These are phyloP conservation scores for Mycena belliarum DNA, from an alignment of 768 basidiomycete genomes.

Conservation along the genomic window DNA sequence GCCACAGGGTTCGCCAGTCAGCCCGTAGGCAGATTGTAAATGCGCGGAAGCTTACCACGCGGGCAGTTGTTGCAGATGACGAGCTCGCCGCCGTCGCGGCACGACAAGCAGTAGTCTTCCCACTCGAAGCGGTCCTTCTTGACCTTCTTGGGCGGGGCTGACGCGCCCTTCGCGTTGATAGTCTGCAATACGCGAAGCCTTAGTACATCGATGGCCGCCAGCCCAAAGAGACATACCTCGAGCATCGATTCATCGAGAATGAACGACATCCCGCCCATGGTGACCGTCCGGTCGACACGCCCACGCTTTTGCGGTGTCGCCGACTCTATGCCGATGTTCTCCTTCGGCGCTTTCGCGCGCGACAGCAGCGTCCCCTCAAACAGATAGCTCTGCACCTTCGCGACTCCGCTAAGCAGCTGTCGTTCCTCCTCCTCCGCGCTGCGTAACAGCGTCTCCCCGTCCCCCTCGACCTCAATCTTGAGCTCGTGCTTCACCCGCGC, in stretches of 20 bases:
- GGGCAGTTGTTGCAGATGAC: conserved; percentile 52
- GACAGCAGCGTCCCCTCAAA: conserved; percentile 55
- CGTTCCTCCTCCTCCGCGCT: conserved; percentile 58
- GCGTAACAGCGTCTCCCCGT: conserved; percentile 29
- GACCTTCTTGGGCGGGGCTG: conserved; percentile 30
- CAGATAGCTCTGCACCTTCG: conserved; percentile 56
- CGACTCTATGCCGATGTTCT: conserved; percentile 43
- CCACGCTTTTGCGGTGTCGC: conserved; percentile 44
- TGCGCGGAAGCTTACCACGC: conserved; percentile 40
- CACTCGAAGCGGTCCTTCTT: conserved; percentile 41
- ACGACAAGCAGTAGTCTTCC: conserved; percentile 61
- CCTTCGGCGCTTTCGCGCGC: conserved; percentile 35
- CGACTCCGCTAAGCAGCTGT: conserved; percentile 52
- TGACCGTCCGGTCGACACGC: conserved; percentile 39
- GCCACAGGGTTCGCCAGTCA: conserved; percentile 36
- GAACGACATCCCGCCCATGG: conserved; percentile 31
- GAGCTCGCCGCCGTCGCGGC: conserved; percentile 60
- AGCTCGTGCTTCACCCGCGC: conserved; percentile 47
- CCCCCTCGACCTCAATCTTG: conserved; percentile 16
- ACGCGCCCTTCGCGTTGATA: conserved; percentile 2
- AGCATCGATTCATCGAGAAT: conserved; percentile 24
- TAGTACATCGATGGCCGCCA: background rate
- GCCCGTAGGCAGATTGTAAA: background rate
- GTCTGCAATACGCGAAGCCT: conserved; percentile 14
- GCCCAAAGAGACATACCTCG: conserved; percentile 12